Evolutionary conservation across 306 rosid species (phyloP).

Genomic region (Pterocarpus macrocarpus): DNA sequence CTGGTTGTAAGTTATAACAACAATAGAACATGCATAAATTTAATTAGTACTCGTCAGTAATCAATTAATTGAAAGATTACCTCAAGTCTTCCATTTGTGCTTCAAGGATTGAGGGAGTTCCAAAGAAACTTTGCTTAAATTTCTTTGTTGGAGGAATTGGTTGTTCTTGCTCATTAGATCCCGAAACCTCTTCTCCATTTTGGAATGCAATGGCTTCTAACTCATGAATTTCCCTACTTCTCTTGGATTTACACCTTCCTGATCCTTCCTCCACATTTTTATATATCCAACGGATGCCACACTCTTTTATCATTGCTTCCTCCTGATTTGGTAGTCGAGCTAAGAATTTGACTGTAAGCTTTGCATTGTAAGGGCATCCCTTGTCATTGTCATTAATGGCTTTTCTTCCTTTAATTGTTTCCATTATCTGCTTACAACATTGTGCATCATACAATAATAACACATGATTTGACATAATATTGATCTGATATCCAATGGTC

Average conservation of each 20-base stretch:
- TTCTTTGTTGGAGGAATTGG: background rate
- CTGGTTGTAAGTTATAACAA: too few species aligned
- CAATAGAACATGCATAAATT: too few species aligned
- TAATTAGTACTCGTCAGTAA: too few species aligned
- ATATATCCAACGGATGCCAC: slow-evolving; percentile 30
- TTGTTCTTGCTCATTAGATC: background rate
- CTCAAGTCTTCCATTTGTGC: background rate
- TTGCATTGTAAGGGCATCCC: background rate
- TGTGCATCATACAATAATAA: slow-evolving; percentile 27
- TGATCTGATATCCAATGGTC: too few species aligned
- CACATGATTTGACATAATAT: slow-evolving; percentile 20
- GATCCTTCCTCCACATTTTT: background rate
- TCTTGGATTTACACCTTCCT: background rate
- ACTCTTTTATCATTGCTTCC: background rate
- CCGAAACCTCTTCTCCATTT: background rate
- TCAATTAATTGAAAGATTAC: background rate
- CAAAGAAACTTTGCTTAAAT: background rate
- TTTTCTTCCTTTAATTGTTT: background rate
- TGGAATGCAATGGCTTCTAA: background rate
- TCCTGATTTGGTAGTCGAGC: background rate
- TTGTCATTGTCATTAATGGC: background rate
- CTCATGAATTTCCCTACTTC: background rate
- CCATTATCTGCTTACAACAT: slow-evolving; percentile 6
- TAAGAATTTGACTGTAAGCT: slow-evolving; percentile 31
- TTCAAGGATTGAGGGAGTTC: background rate